phyloP scores from a whole-genome alignment of 23 red algal genomes.

The Gracilaria vermiculophylla region DNA sequence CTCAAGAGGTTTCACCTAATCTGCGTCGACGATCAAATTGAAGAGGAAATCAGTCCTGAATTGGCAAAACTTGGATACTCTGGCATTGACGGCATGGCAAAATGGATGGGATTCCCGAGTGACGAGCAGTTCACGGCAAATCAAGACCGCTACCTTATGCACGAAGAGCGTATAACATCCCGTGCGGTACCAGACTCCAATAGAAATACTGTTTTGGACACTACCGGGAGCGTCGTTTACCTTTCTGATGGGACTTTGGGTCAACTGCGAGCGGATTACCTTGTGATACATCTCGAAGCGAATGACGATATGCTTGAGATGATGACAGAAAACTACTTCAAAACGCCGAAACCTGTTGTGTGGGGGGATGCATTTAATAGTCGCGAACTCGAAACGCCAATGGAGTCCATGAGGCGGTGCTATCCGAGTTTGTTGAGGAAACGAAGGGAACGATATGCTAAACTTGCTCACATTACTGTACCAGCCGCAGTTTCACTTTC shows the following conservation, averaged over 20 bases:
- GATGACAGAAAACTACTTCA: constrained; percentile 92
- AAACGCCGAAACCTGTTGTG: constrained; percentile 93
- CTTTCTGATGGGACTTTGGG: constrained; percentile 34
- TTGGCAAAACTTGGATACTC: constrained; percentile 45
- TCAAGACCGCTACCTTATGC: constrained; percentile 71
- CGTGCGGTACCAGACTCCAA: not conserved
- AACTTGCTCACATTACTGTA: constrained; percentile 78
- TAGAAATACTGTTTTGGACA: constrained; percentile 82
- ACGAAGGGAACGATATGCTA: constrained; percentile 70
- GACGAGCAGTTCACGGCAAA: constrained; percentile 70
- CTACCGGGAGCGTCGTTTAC: constrained; percentile 97
- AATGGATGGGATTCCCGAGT: constrained; percentile 98
- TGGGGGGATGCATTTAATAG: constrained; percentile 80
- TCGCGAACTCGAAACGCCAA: constrained; percentile 28
- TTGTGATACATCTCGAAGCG: constrained; percentile 90
- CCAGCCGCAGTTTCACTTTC: constrained; percentile 68
- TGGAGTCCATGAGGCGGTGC: constrained; percentile 72
- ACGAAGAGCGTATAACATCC: constrained; percentile 83
- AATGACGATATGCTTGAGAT: constrained; percentile 84
- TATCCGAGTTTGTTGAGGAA: constrained; percentile 86
- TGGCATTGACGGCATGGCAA: constrained; percentile 91
- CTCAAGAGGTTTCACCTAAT: constrained; percentile 51
- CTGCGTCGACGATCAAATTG: constrained; percentile 93
- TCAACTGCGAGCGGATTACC: constrained; percentile 43
- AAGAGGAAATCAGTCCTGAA: constrained; percentile 52